These are phyloP conservation scores for Cylindrotheca closterium DNA, from an alignment of 108 stramenopile species.

Conservation along the genomic window DNA sequence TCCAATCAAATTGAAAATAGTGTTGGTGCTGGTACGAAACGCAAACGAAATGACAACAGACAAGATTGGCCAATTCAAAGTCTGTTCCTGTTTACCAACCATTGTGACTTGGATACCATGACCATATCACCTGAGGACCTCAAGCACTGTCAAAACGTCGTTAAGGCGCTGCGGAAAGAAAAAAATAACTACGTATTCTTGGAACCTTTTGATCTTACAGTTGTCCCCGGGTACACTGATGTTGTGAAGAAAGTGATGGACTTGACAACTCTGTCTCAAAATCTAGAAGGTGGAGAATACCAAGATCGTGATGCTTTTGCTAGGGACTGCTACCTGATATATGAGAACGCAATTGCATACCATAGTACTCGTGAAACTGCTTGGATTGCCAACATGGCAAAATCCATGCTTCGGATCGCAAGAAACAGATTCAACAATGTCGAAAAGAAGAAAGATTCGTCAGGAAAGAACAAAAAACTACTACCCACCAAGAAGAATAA, in stretches of 20 bases:
- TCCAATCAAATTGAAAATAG: too few relatives aligned
- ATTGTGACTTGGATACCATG: background rate
- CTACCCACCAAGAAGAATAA: constrained; percentile 17
- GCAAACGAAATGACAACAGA: too few relatives aligned
- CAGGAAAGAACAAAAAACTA: constrained; percentile 1
- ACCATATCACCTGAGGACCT: constrained; percentile 49
- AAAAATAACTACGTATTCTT: constrained; percentile 73
- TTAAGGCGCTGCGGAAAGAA: constrained; percentile 40
- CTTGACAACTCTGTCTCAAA: constrained; percentile 52
- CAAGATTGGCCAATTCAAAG: too few relatives aligned
- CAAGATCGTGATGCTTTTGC: constrained; percentile 40
- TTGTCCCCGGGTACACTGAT: constrained; percentile 61
- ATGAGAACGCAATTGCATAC: constrained; percentile 73
- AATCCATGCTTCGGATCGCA: constrained; percentile 64
- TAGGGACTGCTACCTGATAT: constrained; percentile 40
- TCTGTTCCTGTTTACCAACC: too few relatives aligned
- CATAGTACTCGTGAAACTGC: constrained; percentile 51
- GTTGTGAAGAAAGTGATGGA: constrained; percentile 67
- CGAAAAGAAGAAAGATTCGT: constrained; percentile 25
- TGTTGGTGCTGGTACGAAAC: too few relatives aligned
- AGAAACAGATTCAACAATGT: constrained; percentile 51
- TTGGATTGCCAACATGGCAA: constrained; percentile 65
- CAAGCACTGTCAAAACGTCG: constrained; percentile 48
- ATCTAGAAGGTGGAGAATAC: constrained; percentile 62
- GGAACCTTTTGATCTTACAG: constrained; percentile 59